Percentiles rank a stretch among this genome's conserved stretches.
Conservation (phyloP, 2,329 filamentous ascomycete species). For the Curvularia sp. region DNA sequence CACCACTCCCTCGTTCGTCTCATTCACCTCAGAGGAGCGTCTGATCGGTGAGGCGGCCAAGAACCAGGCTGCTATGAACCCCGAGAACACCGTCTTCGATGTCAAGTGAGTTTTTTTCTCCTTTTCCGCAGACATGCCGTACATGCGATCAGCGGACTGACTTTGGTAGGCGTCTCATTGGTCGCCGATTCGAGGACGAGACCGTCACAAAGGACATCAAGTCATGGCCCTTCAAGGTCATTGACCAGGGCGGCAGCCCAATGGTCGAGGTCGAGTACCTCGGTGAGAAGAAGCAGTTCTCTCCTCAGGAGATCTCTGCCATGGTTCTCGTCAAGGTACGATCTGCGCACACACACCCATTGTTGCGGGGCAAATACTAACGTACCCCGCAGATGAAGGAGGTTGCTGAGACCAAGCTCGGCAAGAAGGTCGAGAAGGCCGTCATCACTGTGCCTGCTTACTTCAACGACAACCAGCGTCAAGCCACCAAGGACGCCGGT, state of each 20-base stretch:
- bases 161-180: constrained; percentile 84
- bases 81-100: constrained; percentile 96
- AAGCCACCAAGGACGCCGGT: constrained; percentile 99
- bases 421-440: constrained; percentile 98
- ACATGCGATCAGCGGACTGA: constrained; percentile 38
- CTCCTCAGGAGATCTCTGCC: constrained; percentile 97
- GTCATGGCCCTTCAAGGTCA: constrained; percentile 99
- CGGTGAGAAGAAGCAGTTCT: constrained; percentile 93
- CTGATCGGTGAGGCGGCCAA: constrained; percentile 99
- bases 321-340: constrained; percentile 97
- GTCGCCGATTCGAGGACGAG: constrained; percentile 91
- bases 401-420: constrained; percentile 96
- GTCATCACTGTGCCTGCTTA: constrained; percentile 99
- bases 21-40: constrained; percentile 98
- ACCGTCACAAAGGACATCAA: constrained; percentile 99
- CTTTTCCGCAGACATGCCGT: not conserved
- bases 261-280: constrained; percentile 96
- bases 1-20: constrained; percentile 98
- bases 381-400: constrained; percentile 84
- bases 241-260: constrained; percentile 87
- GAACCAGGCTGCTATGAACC: constrained; percentile 99
- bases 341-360: constrained; percentile 4
- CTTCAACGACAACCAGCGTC: constrained; percentile 99
- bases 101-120: constrained; percentile 79
- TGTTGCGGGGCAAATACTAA: constrained; percentile 24